These are phyloP conservation scores for Taphrina confusa DNA, from an alignment of 1,139 yeast genomes.

Conservation along the genomic window DNA sequence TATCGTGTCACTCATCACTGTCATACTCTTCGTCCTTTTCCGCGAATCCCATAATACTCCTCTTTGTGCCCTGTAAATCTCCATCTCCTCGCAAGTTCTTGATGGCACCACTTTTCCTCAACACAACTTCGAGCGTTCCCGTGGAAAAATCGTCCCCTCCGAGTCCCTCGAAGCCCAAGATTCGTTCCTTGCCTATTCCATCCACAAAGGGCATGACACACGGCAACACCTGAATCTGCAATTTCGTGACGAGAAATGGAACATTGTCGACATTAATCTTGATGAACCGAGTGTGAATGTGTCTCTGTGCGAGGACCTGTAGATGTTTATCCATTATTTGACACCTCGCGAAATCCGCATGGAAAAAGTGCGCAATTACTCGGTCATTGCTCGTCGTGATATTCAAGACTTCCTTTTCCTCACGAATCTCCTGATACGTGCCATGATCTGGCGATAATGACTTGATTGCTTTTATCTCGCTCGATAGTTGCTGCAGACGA, in stretches of 20 bases:
- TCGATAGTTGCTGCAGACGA: conserved; percentile 64
- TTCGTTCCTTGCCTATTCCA: conserved; percentile 60
- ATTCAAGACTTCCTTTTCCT: conserved; percentile 62
- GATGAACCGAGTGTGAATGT: conserved; percentile 58
- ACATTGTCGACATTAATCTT: conserved; percentile 65
- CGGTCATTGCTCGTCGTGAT: conserved; percentile 51
- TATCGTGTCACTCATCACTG: conserved; percentile 19
- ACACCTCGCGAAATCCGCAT: conserved; percentile 64
- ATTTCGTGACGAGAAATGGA: conserved; percentile 67
- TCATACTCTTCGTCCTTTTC: conserved; percentile 32
- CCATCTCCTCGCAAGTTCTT: conserved; percentile 16
- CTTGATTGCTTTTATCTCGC: conserved; percentile 50
- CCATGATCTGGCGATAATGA: conserved; percentile 52
- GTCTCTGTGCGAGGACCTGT: conserved; percentile 56
- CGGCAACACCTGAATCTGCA: conserved; percentile 68
- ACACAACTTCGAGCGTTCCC: conserved; percentile 52
- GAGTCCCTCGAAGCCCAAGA: conserved; percentile 68
- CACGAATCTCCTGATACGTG: conserved; percentile 48
- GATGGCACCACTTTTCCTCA: conserved; percentile 41
- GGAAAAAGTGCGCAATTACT: conserved; percentile 67
- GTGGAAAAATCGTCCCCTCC: conserved; percentile 52
- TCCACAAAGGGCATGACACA: conserved; percentile 63
- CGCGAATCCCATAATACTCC: conserved; percentile 23
- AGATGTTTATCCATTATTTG: conserved; percentile 58
- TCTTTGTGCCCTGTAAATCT: conserved; percentile 4